Conservation (phyloP, 148 eudicot genomes). For the Silene uniflora region DNA sequence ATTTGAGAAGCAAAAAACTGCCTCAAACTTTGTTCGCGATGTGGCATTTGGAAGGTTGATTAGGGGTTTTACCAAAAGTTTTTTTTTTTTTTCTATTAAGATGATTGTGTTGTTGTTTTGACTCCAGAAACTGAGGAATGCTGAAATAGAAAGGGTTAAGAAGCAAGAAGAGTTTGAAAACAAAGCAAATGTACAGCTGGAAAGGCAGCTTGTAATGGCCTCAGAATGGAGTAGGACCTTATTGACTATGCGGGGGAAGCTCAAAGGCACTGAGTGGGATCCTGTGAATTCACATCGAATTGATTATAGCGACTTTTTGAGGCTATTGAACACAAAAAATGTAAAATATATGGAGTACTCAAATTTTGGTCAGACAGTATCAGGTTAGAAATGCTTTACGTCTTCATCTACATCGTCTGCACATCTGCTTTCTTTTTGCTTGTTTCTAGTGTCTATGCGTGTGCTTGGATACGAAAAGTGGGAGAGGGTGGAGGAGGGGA, state of each 20-base stretch:
- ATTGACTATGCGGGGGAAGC: constrained; percentile 63
- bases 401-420: background rate
- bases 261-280: constrained; percentile 93
- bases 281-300: constrained; percentile 73
- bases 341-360: constrained; percentile 92
- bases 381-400: constrained; percentile 46
- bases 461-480: too few relatives aligned
- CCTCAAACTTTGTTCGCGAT: background rate
- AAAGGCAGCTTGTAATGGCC: constrained; percentile 90
- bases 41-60: constrained; percentile 7
- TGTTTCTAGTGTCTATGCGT: background rate
- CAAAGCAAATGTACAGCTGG: constrained; percentile 77
- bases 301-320: constrained; percentile 75
- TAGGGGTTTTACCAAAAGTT: background rate
- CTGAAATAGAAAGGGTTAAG: constrained; percentile 61
- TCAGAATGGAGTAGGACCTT: constrained; percentile 91
- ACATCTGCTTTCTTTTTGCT: background rate
- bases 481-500: too few relatives aligned
- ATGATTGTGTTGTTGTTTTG: constrained; percentile 1
- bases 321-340: constrained; percentile 67
- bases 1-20: background rate
- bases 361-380: constrained; percentile 70
- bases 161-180: constrained; percentile 77
- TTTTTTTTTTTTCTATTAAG: constrained; percentile 3
- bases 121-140: constrained; percentile 69